A percentile compares a stretch with the other conserved stretches of the same genome.
These are phyloP conservation scores for Arthrobotrys musiformis DNA, from an alignment of 2,329 filamentous ascomycete species.

Conservation along the genomic window DNA sequence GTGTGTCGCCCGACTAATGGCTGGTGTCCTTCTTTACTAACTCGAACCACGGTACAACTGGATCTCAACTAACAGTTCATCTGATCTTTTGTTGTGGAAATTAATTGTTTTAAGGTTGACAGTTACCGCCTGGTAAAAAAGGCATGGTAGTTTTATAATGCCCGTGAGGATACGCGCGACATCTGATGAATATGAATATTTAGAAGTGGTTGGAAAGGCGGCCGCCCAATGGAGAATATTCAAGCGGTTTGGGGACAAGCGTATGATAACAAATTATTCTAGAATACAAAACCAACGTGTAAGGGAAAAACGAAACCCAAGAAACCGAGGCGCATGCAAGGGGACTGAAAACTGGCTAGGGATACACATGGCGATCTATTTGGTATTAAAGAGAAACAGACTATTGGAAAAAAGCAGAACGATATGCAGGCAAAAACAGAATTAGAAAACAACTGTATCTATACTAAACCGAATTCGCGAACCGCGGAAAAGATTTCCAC, in stretches of 20 bases:
- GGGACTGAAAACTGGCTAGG: background rate
- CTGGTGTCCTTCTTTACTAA: too few species aligned
- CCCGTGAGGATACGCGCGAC: background rate
- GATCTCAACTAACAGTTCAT: background rate
- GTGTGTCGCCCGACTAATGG: too few species aligned
- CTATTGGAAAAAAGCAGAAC: conserved; percentile 13
- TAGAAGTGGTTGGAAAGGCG: background rate
- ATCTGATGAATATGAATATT: background rate
- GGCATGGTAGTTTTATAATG: background rate
- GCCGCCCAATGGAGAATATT: background rate
- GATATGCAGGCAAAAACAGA: conserved; percentile 11
- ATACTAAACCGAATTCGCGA: conserved; percentile 1
- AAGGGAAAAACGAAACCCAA: background rate
- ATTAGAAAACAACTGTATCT: conserved; percentile 6
- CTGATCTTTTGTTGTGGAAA: background rate
- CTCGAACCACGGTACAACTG: background rate
- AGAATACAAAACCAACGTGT: background rate
- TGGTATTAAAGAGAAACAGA: conserved; percentile 20
- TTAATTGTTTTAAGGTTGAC: background rate
- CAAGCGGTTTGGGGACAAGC: background rate
- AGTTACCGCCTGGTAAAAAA: background rate
- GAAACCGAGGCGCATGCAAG: conserved; percentile 14
- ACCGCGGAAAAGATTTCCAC: background rate
- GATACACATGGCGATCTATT: conserved; percentile 23
- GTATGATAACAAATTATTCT: background rate